These are phyloP conservation scores for Sarocladium kiliense DNA, from an alignment of 2,329 filamentous ascomycete species.

Conservation along the genomic window DNA sequence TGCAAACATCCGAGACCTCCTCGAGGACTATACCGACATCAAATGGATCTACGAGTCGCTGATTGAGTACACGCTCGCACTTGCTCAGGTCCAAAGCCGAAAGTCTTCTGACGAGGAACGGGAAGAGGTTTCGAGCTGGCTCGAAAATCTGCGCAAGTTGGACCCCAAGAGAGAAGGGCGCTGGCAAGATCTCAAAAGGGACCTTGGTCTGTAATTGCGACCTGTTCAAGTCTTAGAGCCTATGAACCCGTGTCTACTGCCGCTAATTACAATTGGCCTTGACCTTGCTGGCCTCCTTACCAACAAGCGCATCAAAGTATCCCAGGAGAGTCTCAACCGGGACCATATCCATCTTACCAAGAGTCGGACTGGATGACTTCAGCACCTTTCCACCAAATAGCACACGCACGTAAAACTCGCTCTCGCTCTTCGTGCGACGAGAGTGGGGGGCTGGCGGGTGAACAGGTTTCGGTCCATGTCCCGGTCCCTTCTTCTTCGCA, in stretches of 20 bases:
- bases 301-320: conserved; percentile 70
- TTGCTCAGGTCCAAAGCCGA: conserved; percentile 48
- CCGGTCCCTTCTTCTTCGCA: conserved; percentile 26
- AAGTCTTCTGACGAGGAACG: conserved; percentile 19
- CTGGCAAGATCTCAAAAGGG: conserved; percentile 65
- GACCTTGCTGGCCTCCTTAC: conserved; percentile 40
- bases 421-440: conserved; percentile 11
- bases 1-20: conserved; percentile 62
- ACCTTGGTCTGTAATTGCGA: conserved; percentile 17
- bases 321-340: conserved; percentile 57
- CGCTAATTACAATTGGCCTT: conserved; percentile 24
- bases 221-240: no score
- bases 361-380: conserved; percentile 59
- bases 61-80: conserved; percentile 63
- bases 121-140: conserved; percentile 49
- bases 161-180: conserved; percentile 71
- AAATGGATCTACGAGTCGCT: conserved; percentile 91
- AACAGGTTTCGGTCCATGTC: conserved; percentile 17
- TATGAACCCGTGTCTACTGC: no score
- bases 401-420: conserved; percentile 54
- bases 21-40: conserved; percentile 51
- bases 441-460: conserved; percentile 6
- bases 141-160: conserved; percentile 60
- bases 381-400: conserved; percentile 66
- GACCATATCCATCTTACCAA: conserved; percentile 69